Conservation (phyloP, 2,329 filamentous ascomycete species). For the Fusarium xylarioides region DNA sequence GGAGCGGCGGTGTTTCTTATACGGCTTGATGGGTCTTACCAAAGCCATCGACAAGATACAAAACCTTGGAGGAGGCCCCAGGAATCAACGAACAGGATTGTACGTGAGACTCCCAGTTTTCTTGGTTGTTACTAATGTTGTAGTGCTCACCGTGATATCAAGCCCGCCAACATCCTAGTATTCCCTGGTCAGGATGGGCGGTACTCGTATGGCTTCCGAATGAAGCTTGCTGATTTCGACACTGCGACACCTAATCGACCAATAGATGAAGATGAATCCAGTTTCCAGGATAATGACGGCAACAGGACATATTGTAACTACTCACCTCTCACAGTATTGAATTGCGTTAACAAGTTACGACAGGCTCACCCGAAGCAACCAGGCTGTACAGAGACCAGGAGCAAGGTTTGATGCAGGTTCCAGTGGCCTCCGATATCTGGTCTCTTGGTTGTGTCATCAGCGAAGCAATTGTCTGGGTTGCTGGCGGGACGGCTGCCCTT, state of each 20-base stretch:
- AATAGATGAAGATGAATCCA: not conserved
- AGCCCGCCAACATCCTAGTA: constrained; percentile 21
- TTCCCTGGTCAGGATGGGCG: not conserved
- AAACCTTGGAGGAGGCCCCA: not conserved
- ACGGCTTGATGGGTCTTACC: not conserved
- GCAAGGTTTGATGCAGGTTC: not conserved
- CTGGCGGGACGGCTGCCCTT: not conserved
- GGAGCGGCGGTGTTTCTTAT: constrained; percentile 1
- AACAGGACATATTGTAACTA: constrained; percentile 16
- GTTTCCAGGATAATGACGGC: constrained; percentile 9
- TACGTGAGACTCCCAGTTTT: not conserved
- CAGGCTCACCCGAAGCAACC: constrained; percentile 19
- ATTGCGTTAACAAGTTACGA: not conserved
- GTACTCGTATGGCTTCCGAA: not conserved
- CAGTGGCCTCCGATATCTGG: constrained; percentile 13
- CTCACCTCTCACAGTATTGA: accelerated
- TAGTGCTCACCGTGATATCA: constrained; percentile 31
- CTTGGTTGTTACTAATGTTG: not conserved
- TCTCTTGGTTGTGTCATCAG: constrained; percentile 28
- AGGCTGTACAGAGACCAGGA: not conserved
- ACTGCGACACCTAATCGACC: not conserved
- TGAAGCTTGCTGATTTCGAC: constrained; percentile 30
- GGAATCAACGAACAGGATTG: not conserved
- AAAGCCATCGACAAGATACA: constrained; percentile 10
- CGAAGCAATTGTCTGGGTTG: constrained; percentile 23